phyloP scores from a whole-genome alignment of 495 filamentous ascomycete genomes.

The Xylaria telfairii region DNA sequence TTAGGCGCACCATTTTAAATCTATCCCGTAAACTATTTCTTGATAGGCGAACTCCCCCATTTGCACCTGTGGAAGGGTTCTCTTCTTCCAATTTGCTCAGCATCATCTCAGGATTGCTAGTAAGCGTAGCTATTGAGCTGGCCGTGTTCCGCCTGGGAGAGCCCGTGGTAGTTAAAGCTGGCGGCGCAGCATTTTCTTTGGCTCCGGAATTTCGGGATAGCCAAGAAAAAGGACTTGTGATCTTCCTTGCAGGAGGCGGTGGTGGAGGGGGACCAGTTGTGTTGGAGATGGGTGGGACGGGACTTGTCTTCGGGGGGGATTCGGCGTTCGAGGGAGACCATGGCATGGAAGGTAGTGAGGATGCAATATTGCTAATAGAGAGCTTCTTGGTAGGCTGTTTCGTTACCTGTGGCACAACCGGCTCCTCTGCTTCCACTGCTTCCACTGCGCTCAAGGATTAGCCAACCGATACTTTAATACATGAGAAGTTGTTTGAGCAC shows the following conservation, averaged over 20 bases:
- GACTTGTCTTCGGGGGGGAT: conserved; percentile 44
- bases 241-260: conserved; percentile 62
- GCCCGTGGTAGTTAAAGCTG: conserved; percentile 48
- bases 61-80: conserved; percentile 56
- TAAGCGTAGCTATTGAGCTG: conserved; percentile 74
- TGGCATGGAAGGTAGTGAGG: conserved; percentile 60
- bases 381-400: conserved; percentile 47
- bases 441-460: conserved; percentile 15
- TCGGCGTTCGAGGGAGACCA: conserved; percentile 53
- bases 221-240: conserved; percentile 84
- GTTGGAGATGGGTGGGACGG: conserved; percentile 45
- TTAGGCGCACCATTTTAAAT: conserved; percentile 82
- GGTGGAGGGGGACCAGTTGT: conserved; percentile 51
- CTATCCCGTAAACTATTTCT: conserved; percentile 81
- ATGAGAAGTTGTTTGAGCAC: not conserved
- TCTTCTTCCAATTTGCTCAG: conserved; percentile 73
- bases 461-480: not conserved
- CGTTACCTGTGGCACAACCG: conserved; percentile 24
- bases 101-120: conserved; percentile 76
- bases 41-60: conserved; percentile 55
- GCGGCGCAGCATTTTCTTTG: conserved; percentile 64
- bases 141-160: conserved; percentile 69
- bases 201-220: conserved; percentile 73
- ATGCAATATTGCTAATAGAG: conserved; percentile 55
- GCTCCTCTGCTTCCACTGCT: conserved; percentile 24